phyloP scores from a whole-genome alignment of 257 asterid species.

The Solanum pimpinellifolium region DNA sequence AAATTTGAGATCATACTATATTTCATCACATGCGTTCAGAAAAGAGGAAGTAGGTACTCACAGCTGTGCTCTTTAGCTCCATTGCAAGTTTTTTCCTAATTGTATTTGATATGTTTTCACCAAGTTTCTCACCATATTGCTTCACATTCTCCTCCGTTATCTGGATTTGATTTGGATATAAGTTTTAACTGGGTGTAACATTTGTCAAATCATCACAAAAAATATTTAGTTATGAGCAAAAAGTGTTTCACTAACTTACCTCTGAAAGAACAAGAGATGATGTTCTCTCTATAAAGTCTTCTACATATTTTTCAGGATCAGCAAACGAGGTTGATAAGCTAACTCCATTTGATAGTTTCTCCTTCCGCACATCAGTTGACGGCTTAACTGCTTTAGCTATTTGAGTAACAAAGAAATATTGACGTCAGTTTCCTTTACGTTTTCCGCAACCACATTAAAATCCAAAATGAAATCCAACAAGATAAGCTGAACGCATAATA shows the following conservation, averaged over 20 bases:
- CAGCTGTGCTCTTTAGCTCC: constrained; percentile 52
- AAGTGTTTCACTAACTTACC: constrained; percentile 17
- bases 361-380: constrained; percentile 28
- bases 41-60: constrained; percentile 15
- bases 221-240: not conserved
- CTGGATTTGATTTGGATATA: constrained; percentile 5
- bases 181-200: constrained; percentile 7
- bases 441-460: not conserved
- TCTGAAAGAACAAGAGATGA: constrained; percentile 35
- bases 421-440: not conserved
- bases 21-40: not conserved
- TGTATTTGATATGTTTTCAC: constrained; percentile 12
- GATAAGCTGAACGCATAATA: not conserved
- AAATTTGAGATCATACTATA: not conserved
- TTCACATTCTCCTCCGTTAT: constrained; percentile 23
- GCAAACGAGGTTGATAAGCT: constrained; percentile 26
- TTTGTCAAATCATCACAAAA: not conserved
- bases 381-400: constrained; percentile 31
- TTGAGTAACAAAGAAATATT: not conserved
- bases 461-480: not conserved
- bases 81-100: constrained; percentile 31
- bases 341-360: constrained; percentile 22
- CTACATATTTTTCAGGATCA: constrained; percentile 53
- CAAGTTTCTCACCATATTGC: constrained; percentile 25
- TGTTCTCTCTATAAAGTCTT: constrained; percentile 44